phyloP scores from a whole-genome alignment of 345 rosid genomes.

The Citrus mangshanensis region DNA sequence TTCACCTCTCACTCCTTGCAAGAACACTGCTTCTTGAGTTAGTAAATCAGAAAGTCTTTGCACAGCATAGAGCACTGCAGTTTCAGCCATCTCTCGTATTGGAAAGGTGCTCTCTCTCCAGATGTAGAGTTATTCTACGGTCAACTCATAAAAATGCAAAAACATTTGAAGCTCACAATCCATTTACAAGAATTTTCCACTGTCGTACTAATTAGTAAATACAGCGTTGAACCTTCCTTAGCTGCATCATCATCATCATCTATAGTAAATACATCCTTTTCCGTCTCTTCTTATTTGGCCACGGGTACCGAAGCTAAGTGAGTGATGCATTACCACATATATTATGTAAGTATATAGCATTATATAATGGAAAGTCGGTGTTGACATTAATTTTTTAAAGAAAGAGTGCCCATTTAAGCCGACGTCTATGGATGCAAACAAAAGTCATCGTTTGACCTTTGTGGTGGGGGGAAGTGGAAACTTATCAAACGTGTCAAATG shows the following conservation, averaged over 20 bases:
- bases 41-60: constrained; percentile 26
- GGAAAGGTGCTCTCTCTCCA: neutral
- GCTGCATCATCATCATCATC: neutral
- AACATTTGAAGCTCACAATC: neutral
- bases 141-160: neutral
- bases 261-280: neutral
- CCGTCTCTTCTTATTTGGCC: neutral
- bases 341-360: neutral
- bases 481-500: too few species aligned
- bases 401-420: neutral
- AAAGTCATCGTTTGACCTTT: neutral
- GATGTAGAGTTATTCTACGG: too few species aligned
- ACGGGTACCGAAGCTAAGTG: neutral
- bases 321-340: too few species aligned
- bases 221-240: neutral
- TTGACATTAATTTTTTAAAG: neutral
- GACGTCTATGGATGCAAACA: neutral
- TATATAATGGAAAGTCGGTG: neutral
- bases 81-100: constrained; percentile 25
- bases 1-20: constrained; percentile 16
- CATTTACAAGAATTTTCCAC: neutral
- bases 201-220: too few species aligned
- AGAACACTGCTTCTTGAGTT: constrained; percentile 6
- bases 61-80: constrained; percentile 24
- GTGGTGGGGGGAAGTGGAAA: too few species aligned